phyloP scores from a whole-genome alignment of 345 rosid species.

The Mangifera indica region DNA sequence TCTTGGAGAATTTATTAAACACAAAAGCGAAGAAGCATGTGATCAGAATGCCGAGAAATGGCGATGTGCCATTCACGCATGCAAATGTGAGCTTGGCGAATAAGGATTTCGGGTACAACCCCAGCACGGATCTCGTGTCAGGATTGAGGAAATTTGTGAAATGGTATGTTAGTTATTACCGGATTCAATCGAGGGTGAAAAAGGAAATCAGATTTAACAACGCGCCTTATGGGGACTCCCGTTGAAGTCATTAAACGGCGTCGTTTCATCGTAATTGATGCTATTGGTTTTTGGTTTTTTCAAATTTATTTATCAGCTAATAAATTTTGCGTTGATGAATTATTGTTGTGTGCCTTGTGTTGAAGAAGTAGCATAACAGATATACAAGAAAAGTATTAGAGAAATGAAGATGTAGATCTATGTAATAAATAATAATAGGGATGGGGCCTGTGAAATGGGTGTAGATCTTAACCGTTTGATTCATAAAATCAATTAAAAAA shows the following conservation, averaged over 20 bases:
- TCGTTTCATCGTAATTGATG: background rate
- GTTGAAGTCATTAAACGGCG: background rate
- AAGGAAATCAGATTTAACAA: constrained; percentile 28
- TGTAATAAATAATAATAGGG: constrained; percentile 30
- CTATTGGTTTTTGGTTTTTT: too few species aligned
- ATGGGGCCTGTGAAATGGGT: constrained; percentile 45
- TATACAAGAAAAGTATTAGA: constrained; percentile 32
- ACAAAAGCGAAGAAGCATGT: constrained; percentile 68
- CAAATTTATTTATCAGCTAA: background rate
- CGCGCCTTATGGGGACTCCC: constrained; percentile 36
- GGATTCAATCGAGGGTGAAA: constrained; percentile 53
- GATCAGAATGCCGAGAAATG: constrained; percentile 77
- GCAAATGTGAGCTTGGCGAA: constrained; percentile 75
- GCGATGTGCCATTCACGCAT: constrained; percentile 86
- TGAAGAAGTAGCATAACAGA: constrained; percentile 23
- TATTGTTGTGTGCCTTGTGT: constrained; percentile 36
- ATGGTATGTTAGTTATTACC: constrained; percentile 74
- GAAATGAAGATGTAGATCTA: constrained; percentile 35
- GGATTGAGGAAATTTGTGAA: constrained; percentile 84
- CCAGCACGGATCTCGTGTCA: constrained; percentile 68
- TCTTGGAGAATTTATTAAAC: constrained; percentile 51
- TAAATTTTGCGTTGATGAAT: background rate
- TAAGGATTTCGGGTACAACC: constrained; percentile 70
- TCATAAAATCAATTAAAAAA: constrained; percentile 16
- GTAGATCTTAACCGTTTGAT: constrained; percentile 42